Evolutionary conservation across 345 rosid genomes (phyloP).

Genomic region (Populus alba): DNA sequence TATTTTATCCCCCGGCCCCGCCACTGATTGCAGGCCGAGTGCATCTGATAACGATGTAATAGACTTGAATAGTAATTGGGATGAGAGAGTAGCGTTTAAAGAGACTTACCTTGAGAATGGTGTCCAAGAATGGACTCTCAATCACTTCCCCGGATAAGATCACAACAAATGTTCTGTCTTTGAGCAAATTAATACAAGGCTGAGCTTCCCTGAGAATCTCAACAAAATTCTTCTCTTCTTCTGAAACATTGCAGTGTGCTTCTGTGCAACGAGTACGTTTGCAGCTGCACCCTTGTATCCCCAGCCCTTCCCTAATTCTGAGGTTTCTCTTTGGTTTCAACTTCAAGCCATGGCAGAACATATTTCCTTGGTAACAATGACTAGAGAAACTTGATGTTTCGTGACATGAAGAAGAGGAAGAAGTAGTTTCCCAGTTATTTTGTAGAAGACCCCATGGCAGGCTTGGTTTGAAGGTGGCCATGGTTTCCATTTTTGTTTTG

Average conservation of each 20-base stretch:
- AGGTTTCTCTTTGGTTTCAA: background rate
- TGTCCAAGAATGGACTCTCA: slow-evolving; percentile 14
- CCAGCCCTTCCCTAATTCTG: background rate
- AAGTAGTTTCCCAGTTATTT: background rate
- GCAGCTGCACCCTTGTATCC: background rate
- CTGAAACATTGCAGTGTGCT: background rate
- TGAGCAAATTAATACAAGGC: slow-evolving; percentile 29
- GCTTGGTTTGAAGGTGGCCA: background rate
- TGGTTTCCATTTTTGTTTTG: background rate
- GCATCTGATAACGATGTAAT: no score
- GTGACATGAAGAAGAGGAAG: background rate
- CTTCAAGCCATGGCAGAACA: no score
- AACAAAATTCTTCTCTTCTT: slow-evolving; percentile 25
- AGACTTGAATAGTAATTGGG: no score
- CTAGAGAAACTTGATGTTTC: no score
- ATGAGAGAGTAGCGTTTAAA: no score
- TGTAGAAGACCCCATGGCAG: background rate
- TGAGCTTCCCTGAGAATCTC: slow-evolving; percentile 35
- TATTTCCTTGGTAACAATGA: no score
- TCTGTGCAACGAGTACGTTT: no score
- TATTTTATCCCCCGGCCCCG: no score
- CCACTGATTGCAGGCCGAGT: no score
- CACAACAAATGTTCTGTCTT: slow-evolving; percentile 37
- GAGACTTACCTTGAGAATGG: slow-evolving; percentile 31
- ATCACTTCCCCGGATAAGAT: slow-evolving; percentile 30